A percentile compares a stretch with the other conserved stretches of the same genome.
Evolutionary conservation across 1,284 basidiomycete species (phyloP).

Genomic region (Trichosporon faecale): DNA sequence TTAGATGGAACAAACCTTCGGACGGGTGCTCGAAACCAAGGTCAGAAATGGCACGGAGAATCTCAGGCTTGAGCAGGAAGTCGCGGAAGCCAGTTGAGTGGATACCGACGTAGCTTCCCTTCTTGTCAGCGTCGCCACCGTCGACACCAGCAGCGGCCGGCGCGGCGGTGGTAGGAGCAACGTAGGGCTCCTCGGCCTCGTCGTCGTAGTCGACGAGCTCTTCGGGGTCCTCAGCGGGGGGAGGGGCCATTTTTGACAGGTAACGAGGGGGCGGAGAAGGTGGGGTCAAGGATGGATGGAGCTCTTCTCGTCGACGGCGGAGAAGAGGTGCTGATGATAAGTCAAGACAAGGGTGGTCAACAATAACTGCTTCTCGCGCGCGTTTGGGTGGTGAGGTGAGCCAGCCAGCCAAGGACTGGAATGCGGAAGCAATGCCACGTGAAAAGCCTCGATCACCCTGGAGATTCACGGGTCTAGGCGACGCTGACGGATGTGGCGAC

Average conservation of each 20-base stretch:
- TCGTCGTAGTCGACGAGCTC: constrained; percentile 72
- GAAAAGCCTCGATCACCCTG: neutral
- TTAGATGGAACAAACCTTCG: constrained; percentile 71
- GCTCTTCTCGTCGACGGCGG: constrained; percentile 3
- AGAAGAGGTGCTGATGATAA: neutral
- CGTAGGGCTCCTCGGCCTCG: constrained; percentile 81
- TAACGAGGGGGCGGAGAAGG: neutral
- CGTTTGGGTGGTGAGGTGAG: constrained; percentile 1
- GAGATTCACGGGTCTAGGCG: constrained; percentile 3
- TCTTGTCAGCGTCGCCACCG: constrained; percentile 72
- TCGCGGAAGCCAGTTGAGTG: constrained; percentile 95
- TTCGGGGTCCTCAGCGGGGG: constrained; percentile 43
- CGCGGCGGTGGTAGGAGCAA: constrained; percentile 54
- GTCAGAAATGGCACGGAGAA: constrained; percentile 96
- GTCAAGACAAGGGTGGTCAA: constrained; percentile 9
- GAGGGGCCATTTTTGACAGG: constrained; percentile 30
- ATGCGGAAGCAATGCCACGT: neutral
- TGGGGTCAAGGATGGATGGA: constrained; percentile 3
- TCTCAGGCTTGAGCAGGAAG: constrained; percentile 94
- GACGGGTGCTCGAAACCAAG: constrained; percentile 99
- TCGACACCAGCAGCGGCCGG: constrained; percentile 59
- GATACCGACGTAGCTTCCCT: constrained; percentile 96
- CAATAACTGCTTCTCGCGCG: constrained; percentile 2
- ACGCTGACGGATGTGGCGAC: constrained; percentile 2
- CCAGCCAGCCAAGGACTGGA: neutral